Evolutionary conservation across 2,329 filamentous ascomycete genomes (phyloP), one percentile per base, ranked within the genome.

Genomic region (Ceratocystis cubensis): DNA sequence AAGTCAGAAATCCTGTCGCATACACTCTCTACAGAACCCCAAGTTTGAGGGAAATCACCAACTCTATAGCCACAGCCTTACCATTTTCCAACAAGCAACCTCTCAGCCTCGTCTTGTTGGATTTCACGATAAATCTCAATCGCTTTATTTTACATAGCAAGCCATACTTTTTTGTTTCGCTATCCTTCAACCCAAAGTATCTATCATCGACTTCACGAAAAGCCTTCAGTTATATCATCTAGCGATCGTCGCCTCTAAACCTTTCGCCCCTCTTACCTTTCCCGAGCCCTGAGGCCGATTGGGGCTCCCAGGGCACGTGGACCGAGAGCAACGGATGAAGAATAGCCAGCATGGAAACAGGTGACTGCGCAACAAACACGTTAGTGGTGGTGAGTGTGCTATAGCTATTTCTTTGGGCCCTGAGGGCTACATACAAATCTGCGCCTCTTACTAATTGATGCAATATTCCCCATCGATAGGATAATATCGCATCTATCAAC

Each of bases 301-400:
- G 64, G 69, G 69, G 65, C 69, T 69, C 67, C 44, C 61, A 48
- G 61, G 61, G 61, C 61, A 48, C 61, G 44, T 15, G 61, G 61
- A 63, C 25, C 41, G 53, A 33, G 25, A 46, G 41, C 50, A 57
- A 25, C 33, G n/a, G 37, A 57, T 65, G 64, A 57, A 45, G 53
- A 59, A 30, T 33, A 25, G 56, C 30, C 81, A 82, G 81, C 73
- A 85, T 85, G 83, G 83, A 85, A 75, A 80, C 80, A 74, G 81
- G 81, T 70, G 82, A 85, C 76, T 84, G 84, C 75, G 82, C 84
- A 72, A 85, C 83, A 73, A 85, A 85, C 75, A 79, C 78, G 69
- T 75, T 85, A 71, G 76, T 83, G 72, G 78, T 84, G 76, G 83
- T 85, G 70, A 72, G 81, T 76, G 13, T 17, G 2, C 25, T 7